phyloP scores from a whole-genome alignment of 169 alveolate species.

The Eimeria acervulina region DNA sequence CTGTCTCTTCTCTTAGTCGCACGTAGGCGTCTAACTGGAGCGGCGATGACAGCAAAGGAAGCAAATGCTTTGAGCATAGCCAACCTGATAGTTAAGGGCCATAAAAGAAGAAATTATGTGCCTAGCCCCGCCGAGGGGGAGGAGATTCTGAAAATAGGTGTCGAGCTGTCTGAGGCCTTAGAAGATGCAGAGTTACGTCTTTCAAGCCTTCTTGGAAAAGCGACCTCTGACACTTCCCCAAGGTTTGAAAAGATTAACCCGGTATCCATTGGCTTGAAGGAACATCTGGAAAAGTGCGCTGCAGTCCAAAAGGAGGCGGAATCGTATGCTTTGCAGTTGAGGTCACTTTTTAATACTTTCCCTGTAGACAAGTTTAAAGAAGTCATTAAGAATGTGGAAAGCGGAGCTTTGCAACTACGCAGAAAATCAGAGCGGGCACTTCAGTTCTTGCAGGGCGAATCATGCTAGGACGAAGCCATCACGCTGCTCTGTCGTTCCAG shows the following conservation, averaged over 20 bases:
- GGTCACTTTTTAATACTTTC: neutral
- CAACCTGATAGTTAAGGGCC: neutral
- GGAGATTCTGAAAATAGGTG: neutral
- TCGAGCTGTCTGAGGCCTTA: neutral
- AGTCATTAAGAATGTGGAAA: neutral
- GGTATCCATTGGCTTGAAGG: neutral
- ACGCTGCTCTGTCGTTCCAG: neutral
- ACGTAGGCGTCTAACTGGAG: neutral
- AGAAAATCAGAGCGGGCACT: neutral
- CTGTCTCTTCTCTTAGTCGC: neutral
- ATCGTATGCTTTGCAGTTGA: neutral
- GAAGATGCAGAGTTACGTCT: neutral
- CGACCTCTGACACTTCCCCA: neutral
- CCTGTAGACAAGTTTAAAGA: neutral
- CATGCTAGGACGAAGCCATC: neutral
- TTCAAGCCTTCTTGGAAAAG: neutral
- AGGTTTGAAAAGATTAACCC: neutral
- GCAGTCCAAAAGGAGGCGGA: neutral
- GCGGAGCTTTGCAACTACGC: neutral
- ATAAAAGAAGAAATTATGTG: neutral
- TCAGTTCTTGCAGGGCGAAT: neutral
- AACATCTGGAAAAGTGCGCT: neutral
- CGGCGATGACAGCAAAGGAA: neutral
- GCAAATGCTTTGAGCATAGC: slow-evolving; percentile 31
- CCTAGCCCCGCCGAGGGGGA: neutral